Percentiles rank a stretch among this genome's conserved stretches.
These are phyloP conservation scores for Colletotrichum viniferum DNA, from an alignment of 2,329 filamentous ascomycete genomes.

Conservation along the genomic window DNA sequence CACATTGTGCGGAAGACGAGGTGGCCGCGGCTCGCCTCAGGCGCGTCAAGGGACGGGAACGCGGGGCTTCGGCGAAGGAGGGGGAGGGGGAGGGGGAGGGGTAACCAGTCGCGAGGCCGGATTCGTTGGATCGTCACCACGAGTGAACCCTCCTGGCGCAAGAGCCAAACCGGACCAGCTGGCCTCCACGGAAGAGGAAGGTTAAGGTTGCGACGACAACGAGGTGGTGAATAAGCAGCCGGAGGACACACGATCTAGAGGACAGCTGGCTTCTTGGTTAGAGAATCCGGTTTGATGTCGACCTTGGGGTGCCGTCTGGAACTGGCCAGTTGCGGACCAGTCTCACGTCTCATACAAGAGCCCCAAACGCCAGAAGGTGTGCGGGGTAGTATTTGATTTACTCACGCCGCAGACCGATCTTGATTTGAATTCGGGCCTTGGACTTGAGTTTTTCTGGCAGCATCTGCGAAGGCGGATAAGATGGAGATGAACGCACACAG, in stretches of 20 bases:
- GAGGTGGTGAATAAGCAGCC: not conserved
- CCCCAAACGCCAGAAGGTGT: constrained; percentile 12
- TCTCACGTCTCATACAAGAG: constrained; percentile 20
- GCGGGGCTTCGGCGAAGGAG: not conserved
- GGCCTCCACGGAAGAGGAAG: not conserved
- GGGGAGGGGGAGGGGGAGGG: not conserved
- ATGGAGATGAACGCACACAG: constrained; percentile 10
- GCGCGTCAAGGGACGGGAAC: not conserved
- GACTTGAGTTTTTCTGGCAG: not conserved
- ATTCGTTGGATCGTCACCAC: constrained; percentile 1
- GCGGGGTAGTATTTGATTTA: constrained; percentile 14
- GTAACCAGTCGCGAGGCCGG: constrained; percentile 4
- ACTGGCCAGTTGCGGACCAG: constrained; percentile 4
- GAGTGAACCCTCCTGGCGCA: constrained; percentile 5
- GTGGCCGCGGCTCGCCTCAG: constrained; percentile 9
- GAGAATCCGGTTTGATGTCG: not conserved
- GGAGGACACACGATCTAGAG: not conserved
- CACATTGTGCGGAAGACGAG: constrained; percentile 2
- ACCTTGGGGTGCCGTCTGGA: not conserved
- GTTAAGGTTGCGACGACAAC: constrained; percentile 3
- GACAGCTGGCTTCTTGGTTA: not conserved
- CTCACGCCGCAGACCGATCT: not conserved
- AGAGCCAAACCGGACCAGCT: not conserved
- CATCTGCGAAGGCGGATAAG: not conserved
- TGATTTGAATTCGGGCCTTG: not conserved